These are phyloP conservation scores for Aaosphaeria arxii DNA, from an alignment of 2,329 filamentous ascomycete species.

Conservation along the genomic window DNA sequence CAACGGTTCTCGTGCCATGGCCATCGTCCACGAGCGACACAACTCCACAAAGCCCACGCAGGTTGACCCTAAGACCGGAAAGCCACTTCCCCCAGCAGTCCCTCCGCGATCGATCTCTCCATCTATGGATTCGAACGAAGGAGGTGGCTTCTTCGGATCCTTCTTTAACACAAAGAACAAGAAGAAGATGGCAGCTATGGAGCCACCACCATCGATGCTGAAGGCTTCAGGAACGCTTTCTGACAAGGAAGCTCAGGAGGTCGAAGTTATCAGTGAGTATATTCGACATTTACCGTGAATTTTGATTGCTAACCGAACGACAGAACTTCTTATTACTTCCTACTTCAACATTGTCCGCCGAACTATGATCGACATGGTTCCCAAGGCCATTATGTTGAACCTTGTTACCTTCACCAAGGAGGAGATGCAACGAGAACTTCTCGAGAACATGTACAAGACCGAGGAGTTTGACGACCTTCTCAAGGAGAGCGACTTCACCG, in stretches of 20 bases:
- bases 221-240: conserved; percentile 93
- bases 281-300: conserved; percentile 37
- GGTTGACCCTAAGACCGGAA: conserved; percentile 97
- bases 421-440: conserved; percentile 94
- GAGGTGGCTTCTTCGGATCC: conserved; percentile 86
- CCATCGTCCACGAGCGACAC: conserved; percentile 92
- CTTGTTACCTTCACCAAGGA: conserved; percentile 96
- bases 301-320: conserved; percentile 9
- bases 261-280: conserved; percentile 86
- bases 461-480: conserved; percentile 89
- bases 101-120: conserved; percentile 76
- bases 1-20: conserved; percentile 96
- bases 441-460: conserved; percentile 95
- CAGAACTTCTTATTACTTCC: conserved; percentile 89
- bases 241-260: conserved; percentile 91
- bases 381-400: conserved; percentile 97
- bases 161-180: conserved; percentile 99
- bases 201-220: conserved; percentile 84
- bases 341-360: conserved; percentile 98
- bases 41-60: conserved; percentile 80
- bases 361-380: conserved; percentile 99
- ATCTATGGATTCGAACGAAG: conserved; percentile 62
- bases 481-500: conserved; percentile 97
- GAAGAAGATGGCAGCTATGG: conserved; percentile 99
- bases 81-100: conserved; percentile 69